Evolutionary conservation across 2,329 filamentous ascomycete genomes (phyloP).

Genomic region (Scortechinia acanthostroma): DNA sequence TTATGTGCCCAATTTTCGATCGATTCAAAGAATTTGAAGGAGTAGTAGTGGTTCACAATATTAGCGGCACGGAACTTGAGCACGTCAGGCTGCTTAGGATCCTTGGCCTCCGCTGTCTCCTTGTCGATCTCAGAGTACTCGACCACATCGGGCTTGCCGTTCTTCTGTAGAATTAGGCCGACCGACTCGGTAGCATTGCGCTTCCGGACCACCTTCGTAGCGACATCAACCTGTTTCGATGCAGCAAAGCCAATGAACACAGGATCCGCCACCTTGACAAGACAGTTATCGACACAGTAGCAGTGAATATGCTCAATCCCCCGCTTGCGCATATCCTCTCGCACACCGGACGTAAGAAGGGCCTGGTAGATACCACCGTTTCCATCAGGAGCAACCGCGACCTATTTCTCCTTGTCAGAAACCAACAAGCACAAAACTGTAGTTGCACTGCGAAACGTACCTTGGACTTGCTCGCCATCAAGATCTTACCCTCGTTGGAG

Average conservation of each 20-base stretch:
- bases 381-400: slow-evolving; percentile 91
- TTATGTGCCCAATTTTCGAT: slow-evolving; percentile 81
- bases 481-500: slow-evolving; percentile 93
- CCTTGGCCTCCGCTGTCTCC: slow-evolving; percentile 80
- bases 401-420: no score
- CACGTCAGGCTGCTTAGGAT: slow-evolving; percentile 71
- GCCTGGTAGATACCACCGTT: slow-evolving; percentile 97
- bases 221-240: slow-evolving; percentile 82
- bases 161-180: slow-evolving; percentile 87
- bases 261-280: slow-evolving; percentile 97
- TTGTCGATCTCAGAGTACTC: slow-evolving; percentile 96
- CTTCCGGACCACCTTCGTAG: slow-evolving; percentile 98
- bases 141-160: slow-evolving; percentile 91
- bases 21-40: slow-evolving; percentile 81
- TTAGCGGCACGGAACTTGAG: slow-evolving; percentile 97
- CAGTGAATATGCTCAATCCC: slow-evolving; percentile 92
- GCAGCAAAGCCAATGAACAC: slow-evolving; percentile 91
- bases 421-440: neutral
- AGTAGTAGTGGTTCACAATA: slow-evolving; percentile 99
- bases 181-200: slow-evolving; percentile 93
- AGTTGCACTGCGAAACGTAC: slow-evolving; percentile 22
- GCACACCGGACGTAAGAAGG: slow-evolving; percentile 70
- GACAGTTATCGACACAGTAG: slow-evolving; percentile 97
- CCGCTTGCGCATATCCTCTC: slow-evolving; percentile 80
- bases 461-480: slow-evolving; percentile 83